Evolutionary conservation across 768 basidiomycete genomes (phyloP).

Genomic region (Termitomyces sp.): DNA sequence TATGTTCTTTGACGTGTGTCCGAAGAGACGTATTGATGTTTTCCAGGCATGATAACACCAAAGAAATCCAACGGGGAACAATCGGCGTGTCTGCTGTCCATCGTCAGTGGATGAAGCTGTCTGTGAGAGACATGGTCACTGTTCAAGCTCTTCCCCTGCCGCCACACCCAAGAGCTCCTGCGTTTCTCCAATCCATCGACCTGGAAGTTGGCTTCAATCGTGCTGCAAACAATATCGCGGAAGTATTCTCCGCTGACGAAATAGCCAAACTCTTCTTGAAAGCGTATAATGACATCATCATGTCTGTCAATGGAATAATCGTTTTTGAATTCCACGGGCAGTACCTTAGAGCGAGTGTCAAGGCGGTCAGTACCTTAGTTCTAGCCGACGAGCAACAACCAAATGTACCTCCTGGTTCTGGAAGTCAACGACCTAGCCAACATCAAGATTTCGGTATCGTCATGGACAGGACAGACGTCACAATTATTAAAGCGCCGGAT

Average conservation of each 20-base stretch:
- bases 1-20: constrained; percentile 25
- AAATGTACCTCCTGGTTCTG: constrained; percentile 22
- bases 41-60: constrained; percentile 72
- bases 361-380: constrained; percentile 52
- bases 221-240: constrained; percentile 45
- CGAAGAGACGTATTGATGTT: neutral
- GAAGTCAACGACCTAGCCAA: constrained; percentile 19
- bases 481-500: constrained; percentile 76
- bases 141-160: constrained; percentile 57
- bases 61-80: constrained; percentile 56
- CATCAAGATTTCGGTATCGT: constrained; percentile 57
- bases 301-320: constrained; percentile 63
- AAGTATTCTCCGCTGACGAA: constrained; percentile 85
- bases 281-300: constrained; percentile 66
- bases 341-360: constrained; percentile 67
- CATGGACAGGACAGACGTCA: constrained; percentile 90
- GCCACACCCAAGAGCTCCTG: constrained; percentile 41
- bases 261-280: constrained; percentile 70
- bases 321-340: constrained; percentile 89
- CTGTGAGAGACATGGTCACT: constrained; percentile 68
- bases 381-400: constrained; percentile 55
- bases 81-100: constrained; percentile 77
- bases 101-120: constrained; percentile 87
- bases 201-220: constrained; percentile 69
- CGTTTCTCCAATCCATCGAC: constrained; percentile 75